Evolutionary conservation across 345 rosid species (phyloP).

Genomic region (Cardiospermum halicacabum): DNA sequence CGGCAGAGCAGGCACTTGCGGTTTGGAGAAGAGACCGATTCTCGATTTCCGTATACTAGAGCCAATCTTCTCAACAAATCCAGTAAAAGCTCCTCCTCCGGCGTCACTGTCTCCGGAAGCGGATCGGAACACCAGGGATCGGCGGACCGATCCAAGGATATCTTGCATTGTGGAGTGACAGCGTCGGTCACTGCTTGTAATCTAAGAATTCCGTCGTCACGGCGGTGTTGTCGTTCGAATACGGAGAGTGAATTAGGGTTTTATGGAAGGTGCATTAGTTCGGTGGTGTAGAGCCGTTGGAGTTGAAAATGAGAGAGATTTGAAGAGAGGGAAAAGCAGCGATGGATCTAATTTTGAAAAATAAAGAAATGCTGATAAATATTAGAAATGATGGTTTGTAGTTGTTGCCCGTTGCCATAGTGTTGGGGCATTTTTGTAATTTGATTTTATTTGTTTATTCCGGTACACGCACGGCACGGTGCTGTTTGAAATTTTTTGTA

Average conservation of each 20-base stretch:
- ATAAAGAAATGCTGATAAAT: slow-evolving; percentile 15
- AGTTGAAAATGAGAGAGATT: slow-evolving; percentile 15
- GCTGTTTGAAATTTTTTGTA: background rate
- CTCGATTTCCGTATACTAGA: slow-evolving; percentile 72
- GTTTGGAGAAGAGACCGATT: slow-evolving; percentile 49
- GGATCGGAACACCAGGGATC: slow-evolving; percentile 67
- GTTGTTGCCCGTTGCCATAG: slow-evolving; percentile 4
- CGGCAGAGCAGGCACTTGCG: slow-evolving; percentile 42
- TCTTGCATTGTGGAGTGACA: slow-evolving; percentile 49
- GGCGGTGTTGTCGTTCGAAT: background rate
- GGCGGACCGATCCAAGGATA: slow-evolving; percentile 80
- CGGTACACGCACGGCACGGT: background rate
- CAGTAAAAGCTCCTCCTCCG: slow-evolving; percentile 35
- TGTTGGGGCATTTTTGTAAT: background rate
- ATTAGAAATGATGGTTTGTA: slow-evolving; percentile 6
- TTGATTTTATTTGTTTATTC: too few species aligned
- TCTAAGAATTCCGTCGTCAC: background rate
- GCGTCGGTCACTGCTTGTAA: background rate
- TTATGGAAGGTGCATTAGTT: slow-evolving; percentile 18
- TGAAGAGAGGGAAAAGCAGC: slow-evolving; percentile 36
- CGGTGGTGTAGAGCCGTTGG: slow-evolving; percentile 4
- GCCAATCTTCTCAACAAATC: slow-evolving; percentile 63
- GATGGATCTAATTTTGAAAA: slow-evolving; percentile 25
- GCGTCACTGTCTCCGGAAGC: slow-evolving; percentile 38
- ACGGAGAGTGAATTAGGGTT: slow-evolving; percentile 12